Base-by-base conservation (phyloP, 345 rosid species). In the Odontarrhena argentea region DNA sequence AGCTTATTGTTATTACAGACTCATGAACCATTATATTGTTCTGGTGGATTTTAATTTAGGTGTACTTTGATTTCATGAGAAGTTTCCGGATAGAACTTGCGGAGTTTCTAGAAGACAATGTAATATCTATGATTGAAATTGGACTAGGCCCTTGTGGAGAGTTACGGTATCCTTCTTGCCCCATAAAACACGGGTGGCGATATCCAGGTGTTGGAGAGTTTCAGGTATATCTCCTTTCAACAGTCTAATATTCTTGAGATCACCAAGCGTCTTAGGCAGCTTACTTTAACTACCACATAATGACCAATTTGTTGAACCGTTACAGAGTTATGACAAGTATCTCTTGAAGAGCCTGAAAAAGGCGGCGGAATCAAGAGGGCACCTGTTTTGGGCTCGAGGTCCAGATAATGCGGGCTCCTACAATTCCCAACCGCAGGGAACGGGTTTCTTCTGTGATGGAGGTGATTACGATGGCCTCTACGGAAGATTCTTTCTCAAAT, bases 71-170 rank as follows among this genome's bases (percentile, higher is more conserved):
- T 73, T 91, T 75, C 83, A 88, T 94, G 99, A 86, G 97, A 85
- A 88, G 93, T 79, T 94, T 91, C 65, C 89, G 99, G 24, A 80
- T 81, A 70, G 99, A 89, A 75, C 88, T 91, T 77, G 85, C 79
- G 28, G 90, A 87, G 14, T 86, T 83, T 68, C 78, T 94, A 73
- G 82, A 67, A 65, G 89, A 80, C 59, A 87, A 87, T 74, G 70
- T 80, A 24, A 82, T 94, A 76, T 79, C 93, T 38, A 77, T 83
- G 92, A 76, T 94, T 85, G 93, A 83, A 70, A 82, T 94, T 73
- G 99, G 99, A 77, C 79, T 91, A 69, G 99, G 99, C 76, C 96
- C 97, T 11, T 88, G 97, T 63, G 99, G 99, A 68, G 97, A 91
- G 81, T 81, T 94, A 55, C 79, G 96, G 32, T 91, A 88, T 68